Evolutionary conservation across 2,329 filamentous ascomycete genomes (phyloP), one percentile per base, ranked within the genome.

Genomic region (Fusarium sp.): DNA sequence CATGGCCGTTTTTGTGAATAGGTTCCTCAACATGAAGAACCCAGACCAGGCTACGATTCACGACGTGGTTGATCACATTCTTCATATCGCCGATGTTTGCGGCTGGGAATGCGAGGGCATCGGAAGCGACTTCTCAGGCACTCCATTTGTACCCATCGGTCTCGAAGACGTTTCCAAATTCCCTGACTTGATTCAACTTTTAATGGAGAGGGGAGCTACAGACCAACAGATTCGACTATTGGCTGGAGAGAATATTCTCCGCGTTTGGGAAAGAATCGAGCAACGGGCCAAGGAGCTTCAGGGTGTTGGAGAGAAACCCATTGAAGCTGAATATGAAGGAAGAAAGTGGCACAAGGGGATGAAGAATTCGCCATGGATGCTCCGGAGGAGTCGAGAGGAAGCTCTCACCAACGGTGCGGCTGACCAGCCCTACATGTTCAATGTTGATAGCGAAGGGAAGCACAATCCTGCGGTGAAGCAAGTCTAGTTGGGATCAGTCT

Each of bases 81-180:
- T 69, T 2, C 71, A 76, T 40, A 69, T 78, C 7, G 75, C 73
- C 3, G 61, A 76, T n/a, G 57, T 72, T 6, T 72, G 69, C 31
- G 79, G 80, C 1, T 81, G 76, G 76, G 75, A 79, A 7, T 75
- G 78, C 59, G 76, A 81, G 6, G 79, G 79, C 5, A 71, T 81
- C 6, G 79, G 79, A 2, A 78, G 73, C 16, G 78, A 80, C 61
- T 78, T 78, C 64, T 75, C 75, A 23, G 79, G 79, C 9, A 79
- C 77, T 4, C 65, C 67, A 0, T 67, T 62, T 44, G 73, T 70
- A 1, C 75, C 75, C 1, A 61, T 59, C 3, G 75, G 77, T 1
- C 64, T 79, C 0, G 77, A 79, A 38, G 77, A 79, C 40, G 76
- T 77, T 2, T 77, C 74, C 2, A 76, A 79, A 40, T 81, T 79